Evolutionary conservation across 345 rosid genomes (phyloP).

Genomic region (Salix viminalis): DNA sequence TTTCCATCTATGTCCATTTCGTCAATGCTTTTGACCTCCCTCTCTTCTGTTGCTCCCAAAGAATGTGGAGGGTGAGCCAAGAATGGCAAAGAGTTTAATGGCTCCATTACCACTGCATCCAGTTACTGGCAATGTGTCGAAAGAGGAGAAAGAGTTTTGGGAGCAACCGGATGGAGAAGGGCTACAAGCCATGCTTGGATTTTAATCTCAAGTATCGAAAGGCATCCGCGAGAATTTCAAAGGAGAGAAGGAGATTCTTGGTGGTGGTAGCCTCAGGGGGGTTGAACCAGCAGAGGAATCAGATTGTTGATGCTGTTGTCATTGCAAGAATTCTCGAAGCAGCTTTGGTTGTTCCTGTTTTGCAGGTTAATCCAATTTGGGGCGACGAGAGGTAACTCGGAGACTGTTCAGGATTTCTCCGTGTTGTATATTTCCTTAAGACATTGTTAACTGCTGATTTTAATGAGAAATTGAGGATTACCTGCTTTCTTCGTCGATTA

Average conservation of each 20-base stretch:
- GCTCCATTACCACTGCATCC: slow-evolving; percentile 46
- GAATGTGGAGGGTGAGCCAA: slow-evolving; percentile 11
- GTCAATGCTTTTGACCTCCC: slow-evolving; percentile 35
- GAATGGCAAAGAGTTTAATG: slow-evolving; percentile 22
- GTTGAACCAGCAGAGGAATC: slow-evolving; percentile 65
- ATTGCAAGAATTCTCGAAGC: slow-evolving; percentile 73
- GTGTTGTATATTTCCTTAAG: not conserved
- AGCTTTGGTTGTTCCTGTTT: slow-evolving; percentile 61
- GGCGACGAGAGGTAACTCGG: slow-evolving; percentile 58
- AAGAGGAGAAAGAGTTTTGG: slow-evolving; percentile 65
- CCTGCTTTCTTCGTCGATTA: not conserved
- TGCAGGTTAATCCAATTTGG: slow-evolving; percentile 69
- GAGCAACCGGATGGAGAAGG: slow-evolving; percentile 57
- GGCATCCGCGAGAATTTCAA: slow-evolving; percentile 39
- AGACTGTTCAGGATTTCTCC: not conserved
- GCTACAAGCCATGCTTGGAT: slow-evolving; percentile 65
- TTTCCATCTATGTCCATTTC: slow-evolving; percentile 25
- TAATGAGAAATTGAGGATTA: not conserved
- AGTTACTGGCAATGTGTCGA: slow-evolving; percentile 38
- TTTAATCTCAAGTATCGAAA: slow-evolving; percentile 48
- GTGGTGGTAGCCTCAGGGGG: slow-evolving; percentile 71
- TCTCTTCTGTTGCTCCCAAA: slow-evolving; percentile 15
- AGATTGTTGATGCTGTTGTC: slow-evolving; percentile 71
- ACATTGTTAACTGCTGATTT: not conserved
- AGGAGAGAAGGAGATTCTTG: slow-evolving; percentile 60